A percentile compares a stretch with the other conserved stretches of the same genome.
These are phyloP conservation scores for Kazachstania sp. DNA, from an alignment of 1,139 yeast genomes.

Conservation along the genomic window DNA sequence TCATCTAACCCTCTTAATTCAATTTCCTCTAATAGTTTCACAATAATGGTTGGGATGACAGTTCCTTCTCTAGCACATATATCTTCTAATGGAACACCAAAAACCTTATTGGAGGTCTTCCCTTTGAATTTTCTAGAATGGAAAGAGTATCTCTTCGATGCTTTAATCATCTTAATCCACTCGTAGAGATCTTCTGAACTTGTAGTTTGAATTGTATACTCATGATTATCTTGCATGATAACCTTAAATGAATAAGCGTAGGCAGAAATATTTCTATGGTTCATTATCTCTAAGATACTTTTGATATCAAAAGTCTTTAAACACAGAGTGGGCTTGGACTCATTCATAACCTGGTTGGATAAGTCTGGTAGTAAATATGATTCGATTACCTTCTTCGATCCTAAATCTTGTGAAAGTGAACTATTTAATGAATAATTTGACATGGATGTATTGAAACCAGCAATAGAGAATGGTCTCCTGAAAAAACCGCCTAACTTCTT, in stretches of 20 bases:
- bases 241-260: conserved; percentile 47
- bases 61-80: conserved; percentile 66
- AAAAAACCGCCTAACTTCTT: conserved; percentile 39
- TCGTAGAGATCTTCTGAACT: conserved; percentile 58
- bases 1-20: conserved; percentile 82
- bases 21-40: conserved; percentile 57
- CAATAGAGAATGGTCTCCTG: conserved; percentile 41
- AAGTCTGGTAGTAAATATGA: conserved; percentile 55
- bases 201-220: conserved; percentile 61
- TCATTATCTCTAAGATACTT: conserved; percentile 33
- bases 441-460: conserved; percentile 33
- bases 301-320: conserved; percentile 53
- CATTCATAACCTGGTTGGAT: conserved; percentile 36
- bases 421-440: conserved; percentile 33
- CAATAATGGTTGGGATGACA: conserved; percentile 57
- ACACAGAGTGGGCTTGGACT: conserved; percentile 46
- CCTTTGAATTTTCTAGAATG: conserved; percentile 35
- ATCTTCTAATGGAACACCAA: conserved; percentile 80
- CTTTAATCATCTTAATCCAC: conserved; percentile 51
- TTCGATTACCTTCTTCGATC: conserved; percentile 38
- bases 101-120: conserved; percentile 43
- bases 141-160: conserved; percentile 38
- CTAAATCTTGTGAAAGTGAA: conserved; percentile 18
- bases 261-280: conserved; percentile 29
- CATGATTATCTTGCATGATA: conserved; percentile 45